Evolutionary conservation across 2,329 filamentous ascomycete genomes (phyloP).

Genomic region (Phyllosticta citribraziliensis): DNA sequence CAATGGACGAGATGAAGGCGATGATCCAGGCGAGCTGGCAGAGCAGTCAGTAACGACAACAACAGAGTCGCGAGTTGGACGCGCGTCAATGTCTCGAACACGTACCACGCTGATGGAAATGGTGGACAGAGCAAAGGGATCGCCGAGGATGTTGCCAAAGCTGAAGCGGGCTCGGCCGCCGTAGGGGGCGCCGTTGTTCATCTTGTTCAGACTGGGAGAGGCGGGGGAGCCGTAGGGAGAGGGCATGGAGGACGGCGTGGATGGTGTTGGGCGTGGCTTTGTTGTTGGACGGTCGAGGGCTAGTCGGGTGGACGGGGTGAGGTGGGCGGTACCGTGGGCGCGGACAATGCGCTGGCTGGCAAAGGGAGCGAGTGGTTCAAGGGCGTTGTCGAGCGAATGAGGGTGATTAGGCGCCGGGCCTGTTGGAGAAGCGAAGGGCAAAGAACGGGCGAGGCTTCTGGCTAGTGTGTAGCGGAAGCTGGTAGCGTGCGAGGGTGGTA

Average conservation of each 20-base stretch:
- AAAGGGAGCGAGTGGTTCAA: neutral
- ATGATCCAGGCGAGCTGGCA: conserved; percentile 87
- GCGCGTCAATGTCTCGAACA: conserved; percentile 16
- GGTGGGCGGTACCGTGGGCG: neutral
- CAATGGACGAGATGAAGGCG: conserved; percentile 75
- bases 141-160: conserved; percentile 83
- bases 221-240: conserved; percentile 57
- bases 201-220: conserved; percentile 69
- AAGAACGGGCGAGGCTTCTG: neutral
- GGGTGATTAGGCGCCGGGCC: conserved; percentile 10
- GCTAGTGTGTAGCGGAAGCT: neutral
- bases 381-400: conserved; percentile 8
- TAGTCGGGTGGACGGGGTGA: neutral
- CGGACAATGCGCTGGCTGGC: neutral
- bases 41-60: conserved; percentile 14
- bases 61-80: conserved; percentile 11
- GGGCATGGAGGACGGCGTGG: conserved; percentile 47
- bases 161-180: conserved; percentile 48
- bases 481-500: neutral
- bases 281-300: neutral
- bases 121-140: conserved; percentile 91
- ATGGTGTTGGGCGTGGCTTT: neutral
- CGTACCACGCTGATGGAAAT: conserved; percentile 84
- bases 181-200: conserved; percentile 55
- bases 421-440: conserved; percentile 8